Evolutionary conservation across 345 rosid species (phyloP), one percentile per base, ranked within the genome.

Genomic region (Iberis pinnata): DNA sequence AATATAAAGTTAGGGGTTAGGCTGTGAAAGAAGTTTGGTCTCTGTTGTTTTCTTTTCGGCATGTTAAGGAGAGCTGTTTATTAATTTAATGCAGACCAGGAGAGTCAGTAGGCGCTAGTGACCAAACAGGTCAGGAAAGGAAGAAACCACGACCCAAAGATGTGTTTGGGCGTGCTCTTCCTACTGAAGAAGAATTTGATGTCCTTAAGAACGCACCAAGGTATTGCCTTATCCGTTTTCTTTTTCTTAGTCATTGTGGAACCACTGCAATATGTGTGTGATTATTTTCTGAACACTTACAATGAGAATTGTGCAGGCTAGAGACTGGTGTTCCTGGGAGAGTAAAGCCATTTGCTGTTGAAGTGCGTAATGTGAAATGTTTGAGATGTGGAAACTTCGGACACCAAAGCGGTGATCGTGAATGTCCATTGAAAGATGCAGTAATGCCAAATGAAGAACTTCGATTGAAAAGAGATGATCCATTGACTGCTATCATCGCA

Each of bases 351-450:
- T 92, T 88, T 83, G 98, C 75, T 24, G 76, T 92, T 53, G 96
- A 92, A 73, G 60, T 92, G 54, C 89, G 89, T 16, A 88, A 88
- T 70, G 96, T 84, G 43, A 92, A 83, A 75, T 92, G 98, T 67
- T 49, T 84, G 64, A 81, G 98, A 72, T 88, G 98, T 52, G 92
- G 95, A 61, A 87, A 65, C 64, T 85, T 31, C 58, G 98, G 98
- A 18, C 98, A 88, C 53, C 98, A 92, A 76, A 88, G 95, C 61
- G 96, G 98, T 65, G 97, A 92, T 59, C 93, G 90, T 70, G 95
- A 92, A 49, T 92, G 98, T 58, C 97, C 95, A 31, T 38, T 92
- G 70, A 92, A 83, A 83, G 98, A 92, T 84, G 89, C 50, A 63
- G 84, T 85, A 49, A 92, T 92, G 96, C 98, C 98, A 40, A 83